Evolutionary conservation across 352 stramenopile species (phyloP).

Genomic region (Pythium utonaiense): DNA sequence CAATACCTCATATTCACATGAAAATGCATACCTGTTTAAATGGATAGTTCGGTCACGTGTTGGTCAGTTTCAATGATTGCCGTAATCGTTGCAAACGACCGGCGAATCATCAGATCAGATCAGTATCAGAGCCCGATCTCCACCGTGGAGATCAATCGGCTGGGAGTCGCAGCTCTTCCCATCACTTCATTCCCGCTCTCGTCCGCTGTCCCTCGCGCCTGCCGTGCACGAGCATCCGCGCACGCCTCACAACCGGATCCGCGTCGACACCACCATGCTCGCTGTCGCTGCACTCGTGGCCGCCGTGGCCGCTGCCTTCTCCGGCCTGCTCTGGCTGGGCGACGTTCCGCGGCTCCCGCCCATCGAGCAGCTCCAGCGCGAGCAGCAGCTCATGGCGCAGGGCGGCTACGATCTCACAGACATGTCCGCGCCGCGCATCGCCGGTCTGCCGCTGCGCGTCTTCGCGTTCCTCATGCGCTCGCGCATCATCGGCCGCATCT

Average conservation of each 20-base stretch:
- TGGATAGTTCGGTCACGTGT: not conserved
- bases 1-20: too few relatives aligned
- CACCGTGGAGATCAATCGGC: too few relatives aligned
- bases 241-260: not conserved
- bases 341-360: conserved; percentile 41
- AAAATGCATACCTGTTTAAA: not conserved
- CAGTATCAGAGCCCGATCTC: too few relatives aligned
- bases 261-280: conserved; percentile 29
- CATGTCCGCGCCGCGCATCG: conserved; percentile 42
- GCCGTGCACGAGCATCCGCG: not conserved
- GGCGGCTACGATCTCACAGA: conserved; percentile 51
- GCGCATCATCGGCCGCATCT: conserved; percentile 43
- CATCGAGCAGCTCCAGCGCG: conserved; percentile 31
- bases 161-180: too few relatives aligned
- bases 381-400: conserved; percentile 26
- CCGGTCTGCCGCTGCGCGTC: conserved; percentile 42
- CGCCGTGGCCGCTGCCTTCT: conserved; percentile 38
- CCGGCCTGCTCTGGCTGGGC: conserved; percentile 45
- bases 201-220: not conserved
- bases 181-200: not conserved
- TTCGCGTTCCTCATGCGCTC: conserved; percentile 38
- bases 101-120: too few relatives aligned
- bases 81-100: too few relatives aligned
- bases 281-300: conserved; percentile 31
- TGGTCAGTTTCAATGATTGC: not conserved